Evolutionary conservation across 2,329 filamentous ascomycete species (phyloP).

Genomic region (Blastomyces gilchristii): DNA sequence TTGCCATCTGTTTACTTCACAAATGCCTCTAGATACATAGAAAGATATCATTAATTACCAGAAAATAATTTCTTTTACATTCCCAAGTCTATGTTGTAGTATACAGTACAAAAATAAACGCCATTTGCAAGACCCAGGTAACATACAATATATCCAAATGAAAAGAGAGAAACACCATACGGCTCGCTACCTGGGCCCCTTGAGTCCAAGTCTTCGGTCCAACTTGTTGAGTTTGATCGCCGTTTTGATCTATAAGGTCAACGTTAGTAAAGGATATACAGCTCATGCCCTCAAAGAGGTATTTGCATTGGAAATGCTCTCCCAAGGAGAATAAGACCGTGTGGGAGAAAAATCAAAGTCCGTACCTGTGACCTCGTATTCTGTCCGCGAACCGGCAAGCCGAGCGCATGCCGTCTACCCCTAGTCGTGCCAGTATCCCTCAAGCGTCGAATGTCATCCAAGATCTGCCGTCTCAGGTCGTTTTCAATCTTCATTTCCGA

Average conservation of each 20-base stretch:
- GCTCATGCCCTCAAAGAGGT: not conserved
- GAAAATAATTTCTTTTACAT: not conserved
- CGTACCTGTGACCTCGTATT: slow-evolving; percentile 65
- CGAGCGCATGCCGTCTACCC: slow-evolving; percentile 84
- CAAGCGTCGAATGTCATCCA: slow-evolving; percentile 75
- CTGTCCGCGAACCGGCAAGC: slow-evolving; percentile 83
- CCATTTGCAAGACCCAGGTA: not conserved
- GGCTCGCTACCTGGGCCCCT: slow-evolving; percentile 6
- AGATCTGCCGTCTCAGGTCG: slow-evolving; percentile 64
- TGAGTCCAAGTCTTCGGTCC: slow-evolving; percentile 38
- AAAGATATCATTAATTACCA: not conserved
- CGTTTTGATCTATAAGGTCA: slow-evolving; percentile 43
- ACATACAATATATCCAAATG: slow-evolving; percentile 2
- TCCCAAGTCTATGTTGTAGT: slow-evolving; percentile 15
- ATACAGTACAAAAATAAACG: slow-evolving; percentile 5
- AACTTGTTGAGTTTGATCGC: slow-evolving; percentile 50
- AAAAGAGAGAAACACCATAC: not conserved
- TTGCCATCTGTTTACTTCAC: not conserved
- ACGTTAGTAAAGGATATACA: slow-evolving; percentile 16
- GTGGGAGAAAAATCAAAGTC: slow-evolving; percentile 11
- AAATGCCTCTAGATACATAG: not conserved
- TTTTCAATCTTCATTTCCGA: slow-evolving; percentile 91
- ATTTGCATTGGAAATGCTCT: not conserved
- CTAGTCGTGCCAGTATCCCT: slow-evolving; percentile 86
- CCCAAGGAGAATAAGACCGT: not conserved